These are phyloP conservation scores for Komagataella phaffii DNA, from an alignment of 805 yeast genomes.

Conservation along the genomic window DNA sequence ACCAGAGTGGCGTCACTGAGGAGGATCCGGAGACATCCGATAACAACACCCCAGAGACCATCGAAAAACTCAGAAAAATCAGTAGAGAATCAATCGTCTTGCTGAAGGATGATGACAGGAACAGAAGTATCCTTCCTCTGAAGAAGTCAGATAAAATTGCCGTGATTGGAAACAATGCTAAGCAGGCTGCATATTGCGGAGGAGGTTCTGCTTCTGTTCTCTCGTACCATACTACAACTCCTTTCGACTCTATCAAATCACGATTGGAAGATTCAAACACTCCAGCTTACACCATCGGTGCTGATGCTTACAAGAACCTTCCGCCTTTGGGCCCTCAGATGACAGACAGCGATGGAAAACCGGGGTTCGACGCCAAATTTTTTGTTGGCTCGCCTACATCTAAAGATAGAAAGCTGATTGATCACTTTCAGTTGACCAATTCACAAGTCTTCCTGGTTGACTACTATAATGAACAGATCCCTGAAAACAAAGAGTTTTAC, in stretches of 20 bases:
- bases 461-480: constrained; percentile 12
- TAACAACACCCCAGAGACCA: constrained; percentile 34
- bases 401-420: constrained; percentile 13
- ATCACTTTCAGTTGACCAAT: constrained; percentile 9
- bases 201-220: constrained; percentile 49
- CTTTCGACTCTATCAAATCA: constrained; percentile 29
- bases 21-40: constrained; percentile 20
- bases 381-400: constrained; percentile 11
- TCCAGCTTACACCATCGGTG: constrained; percentile 20
- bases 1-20: constrained; percentile 26
- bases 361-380: constrained; percentile 13
- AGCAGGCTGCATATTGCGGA: constrained; percentile 34
- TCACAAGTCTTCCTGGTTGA: constrained; percentile 13
- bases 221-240: constrained; percentile 33
- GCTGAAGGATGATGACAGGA: constrained; percentile 30
- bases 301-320: constrained; percentile 19
- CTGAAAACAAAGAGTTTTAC: constrained; percentile 18
- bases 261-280: constrained; percentile 6
- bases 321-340: constrained; percentile 17
- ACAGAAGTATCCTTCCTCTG: constrained; percentile 30
- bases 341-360: constrained; percentile 6
- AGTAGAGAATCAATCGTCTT: constrained; percentile 43
- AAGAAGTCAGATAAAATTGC: constrained; percentile 25
- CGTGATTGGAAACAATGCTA: constrained; percentile 50
- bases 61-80: constrained; percentile 24